Evolutionary conservation across 441 rosid species (phyloP).

Genomic region (Rhodomyrtus psidioides): DNA sequence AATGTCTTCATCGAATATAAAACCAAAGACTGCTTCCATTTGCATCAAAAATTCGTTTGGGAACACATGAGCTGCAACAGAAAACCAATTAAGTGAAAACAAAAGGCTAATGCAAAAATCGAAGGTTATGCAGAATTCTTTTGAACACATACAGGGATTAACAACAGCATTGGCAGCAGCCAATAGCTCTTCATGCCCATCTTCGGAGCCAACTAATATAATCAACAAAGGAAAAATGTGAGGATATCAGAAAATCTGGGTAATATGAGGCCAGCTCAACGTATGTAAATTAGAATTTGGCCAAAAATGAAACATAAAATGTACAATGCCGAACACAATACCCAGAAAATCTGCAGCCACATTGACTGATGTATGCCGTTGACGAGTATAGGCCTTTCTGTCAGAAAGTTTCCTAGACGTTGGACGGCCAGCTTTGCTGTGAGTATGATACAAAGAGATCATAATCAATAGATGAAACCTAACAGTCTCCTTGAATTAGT

Average conservation of each 20-base stretch:
- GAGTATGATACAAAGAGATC: constrained; percentile 21
- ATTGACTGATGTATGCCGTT: constrained; percentile 55
- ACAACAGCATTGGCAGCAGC: constrained; percentile 87
- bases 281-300: not conserved
- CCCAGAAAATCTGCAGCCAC: constrained; percentile 84
- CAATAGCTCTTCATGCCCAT: constrained; percentile 86
- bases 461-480: constrained; percentile 2
- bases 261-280: not conserved
- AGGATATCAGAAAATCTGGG: not conserved
- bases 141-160: constrained; percentile 39
- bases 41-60: constrained; percentile 73
- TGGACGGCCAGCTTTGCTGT: constrained; percentile 88
- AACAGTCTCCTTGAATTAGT: not conserved
- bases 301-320: not conserved
- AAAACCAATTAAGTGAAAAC: constrained; percentile 18
- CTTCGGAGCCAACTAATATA: constrained; percentile 70
- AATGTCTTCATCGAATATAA: constrained; percentile 66
- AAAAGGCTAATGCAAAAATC: not conserved
- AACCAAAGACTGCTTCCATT: constrained; percentile 73
- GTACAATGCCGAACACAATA: constrained; percentile 16
- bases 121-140: not conserved
- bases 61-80: constrained; percentile 49
- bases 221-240: constrained; percentile 9
- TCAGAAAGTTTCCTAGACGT: constrained; percentile 95
- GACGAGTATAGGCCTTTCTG: constrained; percentile 83